A percentile compares a stretch with the other conserved stretches of the same genome.
These are phyloP conservation scores for Penicillium alfredii DNA, from an alignment of 495 filamentous ascomycete species.

Conservation along the genomic window DNA sequence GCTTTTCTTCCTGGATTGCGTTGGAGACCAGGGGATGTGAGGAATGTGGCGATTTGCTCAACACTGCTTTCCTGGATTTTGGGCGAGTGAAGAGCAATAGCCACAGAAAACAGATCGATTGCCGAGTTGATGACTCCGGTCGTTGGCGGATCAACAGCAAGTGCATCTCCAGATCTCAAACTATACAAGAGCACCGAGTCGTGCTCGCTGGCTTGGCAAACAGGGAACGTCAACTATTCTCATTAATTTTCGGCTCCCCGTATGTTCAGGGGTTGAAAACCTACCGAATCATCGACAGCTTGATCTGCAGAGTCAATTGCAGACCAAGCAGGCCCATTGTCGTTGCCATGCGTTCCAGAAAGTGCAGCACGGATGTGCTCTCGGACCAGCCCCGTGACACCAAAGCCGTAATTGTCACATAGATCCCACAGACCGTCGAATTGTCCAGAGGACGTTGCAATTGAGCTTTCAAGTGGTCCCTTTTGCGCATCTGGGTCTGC, in stretches of 20 bases:
- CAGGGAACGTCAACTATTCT: slow-evolving; percentile 61
- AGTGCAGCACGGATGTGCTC: slow-evolving; percentile 68
- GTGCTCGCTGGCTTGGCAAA: slow-evolving; percentile 80
- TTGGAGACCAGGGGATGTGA: slow-evolving; percentile 71
- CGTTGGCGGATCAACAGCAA: slow-evolving; percentile 71
- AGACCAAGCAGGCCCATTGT: slow-evolving; percentile 52
- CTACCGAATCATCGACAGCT: slow-evolving; percentile 61
- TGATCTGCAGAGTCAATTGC: slow-evolving; percentile 59
- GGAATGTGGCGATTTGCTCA: slow-evolving; percentile 83
- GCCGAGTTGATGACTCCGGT: slow-evolving; percentile 94
- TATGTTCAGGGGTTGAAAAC: slow-evolving; percentile 14
- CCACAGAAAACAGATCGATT: slow-evolving; percentile 84
- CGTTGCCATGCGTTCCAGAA: slow-evolving; percentile 60
- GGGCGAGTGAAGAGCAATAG: slow-evolving; percentile 76
- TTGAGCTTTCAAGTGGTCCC: slow-evolving; percentile 81
- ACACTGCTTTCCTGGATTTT: slow-evolving; percentile 94
- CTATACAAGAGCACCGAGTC: slow-evolving; percentile 82
- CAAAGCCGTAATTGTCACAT: slow-evolving; percentile 90
- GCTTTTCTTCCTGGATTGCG: slow-evolving; percentile 83
- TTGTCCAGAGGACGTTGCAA: slow-evolving; percentile 80
- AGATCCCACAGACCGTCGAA: slow-evolving; percentile 95
- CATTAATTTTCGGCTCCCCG: slow-evolving; percentile 10
- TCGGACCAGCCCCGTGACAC: slow-evolving; percentile 75
- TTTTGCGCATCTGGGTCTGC: slow-evolving; percentile 85
- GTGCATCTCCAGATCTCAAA: slow-evolving; percentile 35